Percentiles rank a stretch among this genome's conserved stretches.
phyloP scores from a whole-genome alignment of 352 stramenopile genomes.

The Peronospora farinosa region DNA sequence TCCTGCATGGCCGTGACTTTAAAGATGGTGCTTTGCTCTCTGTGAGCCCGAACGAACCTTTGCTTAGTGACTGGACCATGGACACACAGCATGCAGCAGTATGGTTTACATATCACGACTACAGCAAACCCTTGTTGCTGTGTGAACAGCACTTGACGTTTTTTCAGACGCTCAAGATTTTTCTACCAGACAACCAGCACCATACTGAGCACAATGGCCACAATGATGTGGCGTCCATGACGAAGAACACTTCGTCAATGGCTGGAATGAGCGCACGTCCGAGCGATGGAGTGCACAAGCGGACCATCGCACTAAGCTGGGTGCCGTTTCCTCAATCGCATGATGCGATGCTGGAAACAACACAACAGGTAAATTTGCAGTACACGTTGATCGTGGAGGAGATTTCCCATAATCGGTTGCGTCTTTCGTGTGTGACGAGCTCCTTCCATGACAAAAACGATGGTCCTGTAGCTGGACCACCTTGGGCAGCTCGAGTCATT shows the following conservation, averaged over 20 bases:
- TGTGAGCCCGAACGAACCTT: constrained; percentile 31
- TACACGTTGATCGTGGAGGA: constrained; percentile 65
- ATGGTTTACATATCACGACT: constrained; percentile 55
- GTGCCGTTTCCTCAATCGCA: constrained; percentile 40
- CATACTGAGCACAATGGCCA: constrained; percentile 12
- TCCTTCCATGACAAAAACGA: constrained; percentile 46
- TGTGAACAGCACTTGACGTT: constrained; percentile 53
- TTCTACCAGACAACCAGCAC: constrained; percentile 34
- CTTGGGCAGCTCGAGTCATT: constrained; percentile 31
- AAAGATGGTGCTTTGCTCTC: constrained; percentile 47
- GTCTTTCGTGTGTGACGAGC: constrained; percentile 50
- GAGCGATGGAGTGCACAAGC: constrained; percentile 47
- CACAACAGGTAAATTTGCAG: constrained; percentile 42
- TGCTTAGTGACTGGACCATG: constrained; percentile 28
- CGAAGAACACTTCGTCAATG: constrained; percentile 16
- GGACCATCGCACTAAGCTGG: constrained; percentile 54
- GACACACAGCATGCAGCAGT: constrained; percentile 53
- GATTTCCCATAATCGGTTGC: constrained; percentile 37
- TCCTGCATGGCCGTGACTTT: constrained; percentile 50
- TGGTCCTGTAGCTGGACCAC: constrained; percentile 22
- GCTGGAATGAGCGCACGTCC: constrained; percentile 24
- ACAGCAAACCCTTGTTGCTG: constrained; percentile 41
- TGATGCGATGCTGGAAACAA: constrained; percentile 21
- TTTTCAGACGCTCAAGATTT: constrained; percentile 59
- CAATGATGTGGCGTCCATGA: constrained; percentile 13